Evolutionary conservation across 306 rosid species (phyloP).

Genomic region (Casuarina cunninghamiana): DNA sequence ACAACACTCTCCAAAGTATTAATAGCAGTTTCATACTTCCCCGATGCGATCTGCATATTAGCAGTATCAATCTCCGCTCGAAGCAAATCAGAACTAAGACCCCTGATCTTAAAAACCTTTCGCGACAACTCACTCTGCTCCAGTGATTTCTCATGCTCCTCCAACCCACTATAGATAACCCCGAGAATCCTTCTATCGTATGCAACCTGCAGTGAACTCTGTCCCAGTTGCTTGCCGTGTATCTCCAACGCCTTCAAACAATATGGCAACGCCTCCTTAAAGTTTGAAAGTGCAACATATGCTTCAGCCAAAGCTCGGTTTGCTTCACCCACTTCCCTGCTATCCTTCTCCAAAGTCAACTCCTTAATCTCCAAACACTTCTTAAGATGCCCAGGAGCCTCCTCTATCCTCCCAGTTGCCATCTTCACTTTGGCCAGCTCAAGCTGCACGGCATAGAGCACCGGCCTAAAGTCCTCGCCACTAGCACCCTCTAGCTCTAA

Average conservation of each 20-base stretch:
- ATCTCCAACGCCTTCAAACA: conserved; percentile 84
- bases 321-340: conserved; percentile 69
- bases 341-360: conserved; percentile 61
- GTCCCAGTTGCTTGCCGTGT: conserved; percentile 62
- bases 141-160: conserved; percentile 83
- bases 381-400: too few relatives aligned
- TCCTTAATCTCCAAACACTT: too few relatives aligned
- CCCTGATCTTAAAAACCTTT: conserved; percentile 72
- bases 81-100: conserved; percentile 69
- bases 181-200: conserved; percentile 79
- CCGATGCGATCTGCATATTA: conserved; percentile 81
- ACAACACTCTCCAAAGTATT: conserved; percentile 65
- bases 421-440: conserved; percentile 39
- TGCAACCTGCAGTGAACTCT: conserved; percentile 83
- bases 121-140: conserved; percentile 80
- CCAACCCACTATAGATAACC: conserved; percentile 74
- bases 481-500: conserved; percentile 50
- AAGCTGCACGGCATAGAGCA: conserved; percentile 82
- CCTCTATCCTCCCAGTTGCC: too few relatives aligned
- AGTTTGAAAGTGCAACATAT: conserved; percentile 63
- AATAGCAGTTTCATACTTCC: conserved; percentile 78
- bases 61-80: conserved; percentile 81
- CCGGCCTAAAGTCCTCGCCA: conserved; percentile 62
- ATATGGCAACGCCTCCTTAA: conserved; percentile 67
- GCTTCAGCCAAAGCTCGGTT: conserved; percentile 79